phyloP scores from a whole-genome alignment of 495 filamentous ascomycete genomes.

The Cairneyella variabilis region DNA sequence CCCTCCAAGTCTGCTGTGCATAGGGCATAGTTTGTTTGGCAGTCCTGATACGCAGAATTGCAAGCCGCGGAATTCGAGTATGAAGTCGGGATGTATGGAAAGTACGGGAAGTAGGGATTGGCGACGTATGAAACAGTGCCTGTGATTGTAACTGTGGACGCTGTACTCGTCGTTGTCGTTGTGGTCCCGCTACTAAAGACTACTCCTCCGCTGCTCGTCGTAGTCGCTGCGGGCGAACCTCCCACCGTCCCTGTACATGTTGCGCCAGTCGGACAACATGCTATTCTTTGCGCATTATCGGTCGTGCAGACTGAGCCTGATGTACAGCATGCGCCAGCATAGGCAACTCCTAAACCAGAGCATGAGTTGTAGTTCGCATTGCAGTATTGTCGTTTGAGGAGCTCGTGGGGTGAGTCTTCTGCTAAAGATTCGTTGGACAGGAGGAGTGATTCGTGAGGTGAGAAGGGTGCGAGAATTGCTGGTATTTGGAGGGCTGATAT shows the following conservation, averaged over 20 bases:
- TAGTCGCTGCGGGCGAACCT: conserved; percentile 10
- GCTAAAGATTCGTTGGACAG: conserved; percentile 10
- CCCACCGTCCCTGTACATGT: conserved; percentile 57
- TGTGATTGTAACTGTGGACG: conserved; percentile 16
- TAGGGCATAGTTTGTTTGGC: conserved; percentile 21
- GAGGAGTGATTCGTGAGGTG: conserved; percentile 3
- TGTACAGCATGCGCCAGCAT: conserved; percentile 53
- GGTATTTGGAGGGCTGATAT: conserved; percentile 24
- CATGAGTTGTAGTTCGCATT: conserved; percentile 49
- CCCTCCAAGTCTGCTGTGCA: conserved; percentile 25
- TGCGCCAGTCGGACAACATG: conserved; percentile 60
- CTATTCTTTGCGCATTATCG: conserved; percentile 57
- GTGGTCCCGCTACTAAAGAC: conserved; percentile 19
- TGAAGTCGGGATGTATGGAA: conserved; percentile 20
- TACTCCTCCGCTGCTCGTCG: conserved; percentile 27
- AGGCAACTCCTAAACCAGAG: conserved; percentile 36
- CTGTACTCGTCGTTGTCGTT: conserved; percentile 9
- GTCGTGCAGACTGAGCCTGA: conserved; percentile 49
- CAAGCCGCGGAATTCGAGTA: conserved; percentile 22
- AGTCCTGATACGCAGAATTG: conserved; percentile 14
- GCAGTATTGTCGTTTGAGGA: conserved; percentile 39
- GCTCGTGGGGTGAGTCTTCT: conserved; percentile 4
- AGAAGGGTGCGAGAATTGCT: conserved; percentile 17
- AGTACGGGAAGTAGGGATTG: conserved; percentile 26
- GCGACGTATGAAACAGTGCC: conserved; percentile 18